A percentile compares a stretch with the other conserved stretches of the same genome.
Conservation (phyloP, 2,329 filamentous ascomycete genomes). For the Iodosphaeria phyllophila region DNA sequence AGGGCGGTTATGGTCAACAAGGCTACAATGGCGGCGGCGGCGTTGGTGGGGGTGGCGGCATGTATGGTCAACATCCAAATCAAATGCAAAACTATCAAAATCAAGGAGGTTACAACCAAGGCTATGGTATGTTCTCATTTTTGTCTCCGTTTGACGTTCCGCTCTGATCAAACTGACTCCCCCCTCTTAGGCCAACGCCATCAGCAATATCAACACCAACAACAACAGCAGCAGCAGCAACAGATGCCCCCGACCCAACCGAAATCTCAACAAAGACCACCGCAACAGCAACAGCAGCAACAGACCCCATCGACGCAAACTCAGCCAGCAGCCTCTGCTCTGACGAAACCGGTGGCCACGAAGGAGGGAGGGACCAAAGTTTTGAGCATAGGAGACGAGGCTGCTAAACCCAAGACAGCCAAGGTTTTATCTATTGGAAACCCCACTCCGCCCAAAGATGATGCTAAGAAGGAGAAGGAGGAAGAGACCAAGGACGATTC, state of each 20-base stretch:
- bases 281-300: conserved; percentile 41
- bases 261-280: conserved; percentile 33
- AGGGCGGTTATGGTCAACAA: conserved; percentile 25
- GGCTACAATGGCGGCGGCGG: conserved; percentile 32
- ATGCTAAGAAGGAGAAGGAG: conserved; percentile 30
- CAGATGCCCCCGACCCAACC: conserved; percentile 15
- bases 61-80: conserved; percentile 16
- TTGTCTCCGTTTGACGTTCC: conserved; percentile 5
- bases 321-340: conserved; percentile 20
- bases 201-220: conserved; percentile 34
- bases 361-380: conserved; percentile 44
- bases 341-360: conserved; percentile 30
- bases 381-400: conserved; percentile 39
- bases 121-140: conserved; percentile 17
- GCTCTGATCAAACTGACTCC: conserved; percentile 4
- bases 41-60: conserved; percentile 14
- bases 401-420: conserved; percentile 28
- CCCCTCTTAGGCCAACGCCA: conserved; percentile 26
- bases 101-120: conserved; percentile 22
- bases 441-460: conserved; percentile 32
- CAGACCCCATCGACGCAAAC: conserved; percentile 21
- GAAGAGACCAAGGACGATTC: conserved; percentile 15
- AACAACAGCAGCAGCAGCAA: conserved; percentile 28
- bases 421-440: conserved; percentile 66
- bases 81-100: conserved; percentile 28